These are phyloP conservation scores for Xanthoceras sorbifolium DNA, from an alignment of 345 rosid genomes.

Conservation along the genomic window DNA sequence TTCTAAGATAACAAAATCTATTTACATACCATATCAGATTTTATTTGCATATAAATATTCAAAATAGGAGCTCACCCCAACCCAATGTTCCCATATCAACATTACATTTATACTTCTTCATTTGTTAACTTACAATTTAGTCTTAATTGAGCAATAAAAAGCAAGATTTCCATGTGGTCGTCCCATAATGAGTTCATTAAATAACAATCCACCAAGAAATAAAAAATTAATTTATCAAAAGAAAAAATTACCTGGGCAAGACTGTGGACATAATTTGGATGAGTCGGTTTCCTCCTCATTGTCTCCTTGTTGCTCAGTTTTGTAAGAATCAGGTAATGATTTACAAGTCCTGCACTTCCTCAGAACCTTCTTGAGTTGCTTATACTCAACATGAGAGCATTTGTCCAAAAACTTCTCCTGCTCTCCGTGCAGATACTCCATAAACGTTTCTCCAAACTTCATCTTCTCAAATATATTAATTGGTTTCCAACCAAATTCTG, in stretches of 20 bases:
- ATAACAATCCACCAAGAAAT: neutral
- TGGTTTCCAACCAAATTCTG: neutral
- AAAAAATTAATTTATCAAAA: neutral
- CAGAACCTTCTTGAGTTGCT: constrained; percentile 78
- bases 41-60: neutral
- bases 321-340: constrained; percentile 25
- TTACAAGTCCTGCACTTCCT: constrained; percentile 69
- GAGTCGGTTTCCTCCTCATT: constrained; percentile 19
- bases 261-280: constrained; percentile 38
- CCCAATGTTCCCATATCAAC: neutral
- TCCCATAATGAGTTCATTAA: neutral
- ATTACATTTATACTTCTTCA: neutral
- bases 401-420: constrained; percentile 57
- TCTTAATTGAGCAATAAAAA: neutral
- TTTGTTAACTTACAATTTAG: neutral
- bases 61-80: neutral
- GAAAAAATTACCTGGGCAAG: constrained; percentile 58
- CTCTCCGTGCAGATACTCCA: constrained; percentile 74
- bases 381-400: constrained; percentile 80
- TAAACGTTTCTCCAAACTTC: constrained; percentile 92
- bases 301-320: constrained; percentile 21
- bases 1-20: neutral
- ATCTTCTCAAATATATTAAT: constrained; percentile 33
- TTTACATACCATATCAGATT: neutral
- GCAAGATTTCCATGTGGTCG: neutral